These are phyloP conservation scores for Ascochyta viciae-villosae DNA, from an alignment of 2,329 filamentous ascomycete species.

Conservation along the genomic window DNA sequence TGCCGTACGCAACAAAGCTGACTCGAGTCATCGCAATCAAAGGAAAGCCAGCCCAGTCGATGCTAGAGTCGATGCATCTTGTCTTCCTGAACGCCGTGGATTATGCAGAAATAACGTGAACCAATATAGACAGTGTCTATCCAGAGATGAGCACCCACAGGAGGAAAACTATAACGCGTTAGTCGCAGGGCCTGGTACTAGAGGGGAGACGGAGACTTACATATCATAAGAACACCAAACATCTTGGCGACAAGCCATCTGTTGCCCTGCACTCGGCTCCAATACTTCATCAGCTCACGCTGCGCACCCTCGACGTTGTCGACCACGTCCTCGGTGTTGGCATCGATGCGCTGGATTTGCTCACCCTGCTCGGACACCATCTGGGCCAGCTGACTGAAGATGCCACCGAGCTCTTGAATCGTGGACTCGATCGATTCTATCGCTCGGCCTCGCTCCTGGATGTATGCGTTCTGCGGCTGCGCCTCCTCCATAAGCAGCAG, in stretches of 20 bases:
- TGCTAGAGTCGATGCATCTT: conserved; percentile 12
- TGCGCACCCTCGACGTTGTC: conserved; percentile 98
- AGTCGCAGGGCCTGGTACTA: not conserved
- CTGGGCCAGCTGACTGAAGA: conserved; percentile 91
- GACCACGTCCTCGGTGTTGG: conserved; percentile 96
- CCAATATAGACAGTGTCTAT: conserved; percentile 36
- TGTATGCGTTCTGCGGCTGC: conserved; percentile 83
- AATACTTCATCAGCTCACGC: conserved; percentile 94
- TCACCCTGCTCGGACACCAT: conserved; percentile 98
- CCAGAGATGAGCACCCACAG: conserved; percentile 74
- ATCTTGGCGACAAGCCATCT: conserved; percentile 88
- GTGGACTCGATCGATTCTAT: conserved; percentile 97
- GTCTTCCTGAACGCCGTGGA: conserved; percentile 31
- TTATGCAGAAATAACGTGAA: conserved; percentile 21
- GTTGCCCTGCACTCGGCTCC: conserved; percentile 92
- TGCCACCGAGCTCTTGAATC: conserved; percentile 87
- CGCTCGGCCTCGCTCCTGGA: conserved; percentile 90
- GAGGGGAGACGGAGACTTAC: conserved; percentile 52
- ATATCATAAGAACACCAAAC: conserved; percentile 93
- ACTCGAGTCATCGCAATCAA: conserved; percentile 3
- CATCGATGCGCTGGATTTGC: conserved; percentile 96
- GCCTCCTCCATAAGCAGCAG: conserved; percentile 89
- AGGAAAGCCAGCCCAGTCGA: not conserved
- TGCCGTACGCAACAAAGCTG: conserved; percentile 17
- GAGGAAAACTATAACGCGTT: conserved; percentile 46